phyloP scores from a whole-genome alignment of 2,329 filamentous ascomycete species.

The Fusarium torulosum region DNA sequence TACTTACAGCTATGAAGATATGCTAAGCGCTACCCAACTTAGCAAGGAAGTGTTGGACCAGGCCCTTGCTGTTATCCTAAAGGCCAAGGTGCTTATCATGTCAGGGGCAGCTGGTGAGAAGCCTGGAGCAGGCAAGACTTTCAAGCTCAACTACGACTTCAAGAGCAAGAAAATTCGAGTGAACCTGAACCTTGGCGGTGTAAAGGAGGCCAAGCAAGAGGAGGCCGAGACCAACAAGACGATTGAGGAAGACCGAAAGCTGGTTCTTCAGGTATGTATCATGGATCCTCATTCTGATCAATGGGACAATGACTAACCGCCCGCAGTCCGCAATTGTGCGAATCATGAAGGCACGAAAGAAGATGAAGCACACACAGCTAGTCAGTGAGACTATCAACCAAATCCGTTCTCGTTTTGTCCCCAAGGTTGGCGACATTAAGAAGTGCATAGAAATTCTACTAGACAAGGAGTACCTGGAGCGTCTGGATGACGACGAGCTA shows the following conservation, averaged over 20 bases:
- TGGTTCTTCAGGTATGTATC: conserved; percentile 88
- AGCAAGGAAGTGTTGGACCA: conserved; percentile 87
- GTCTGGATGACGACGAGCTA: conserved; percentile 92
- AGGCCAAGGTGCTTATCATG: conserved; percentile 88
- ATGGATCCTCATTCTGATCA: not conserved
- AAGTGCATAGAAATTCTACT: conserved; percentile 99
- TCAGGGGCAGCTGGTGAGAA: conserved; percentile 77
- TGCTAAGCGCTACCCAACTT: conserved; percentile 83
- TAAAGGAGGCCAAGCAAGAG: conserved; percentile 96
- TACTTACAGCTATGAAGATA: conserved; percentile 87
- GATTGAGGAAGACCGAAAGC: conserved; percentile 96
- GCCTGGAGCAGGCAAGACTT: conserved; percentile 81
- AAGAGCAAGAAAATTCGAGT: conserved; percentile 99
- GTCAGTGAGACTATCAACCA: conserved; percentile 96
- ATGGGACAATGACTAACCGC: conserved; percentile 42
- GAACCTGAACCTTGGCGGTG: conserved; percentile 94
- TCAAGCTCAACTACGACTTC: conserved; percentile 92
- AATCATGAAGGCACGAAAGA: conserved; percentile 99
- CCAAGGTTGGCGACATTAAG: conserved; percentile 96
- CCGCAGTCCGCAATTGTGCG: conserved; percentile 93
- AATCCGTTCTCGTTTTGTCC: conserved; percentile 91
- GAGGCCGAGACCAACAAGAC: conserved; percentile 99
- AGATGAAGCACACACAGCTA: conserved; percentile 96
- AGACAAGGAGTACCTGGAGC: conserved; percentile 98
- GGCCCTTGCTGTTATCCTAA: conserved; percentile 86